Evolutionary conservation across 805 yeast species (phyloP), one percentile per base, ranked within the genome.

Genomic region (Hanseniaspora osmophila): DNA sequence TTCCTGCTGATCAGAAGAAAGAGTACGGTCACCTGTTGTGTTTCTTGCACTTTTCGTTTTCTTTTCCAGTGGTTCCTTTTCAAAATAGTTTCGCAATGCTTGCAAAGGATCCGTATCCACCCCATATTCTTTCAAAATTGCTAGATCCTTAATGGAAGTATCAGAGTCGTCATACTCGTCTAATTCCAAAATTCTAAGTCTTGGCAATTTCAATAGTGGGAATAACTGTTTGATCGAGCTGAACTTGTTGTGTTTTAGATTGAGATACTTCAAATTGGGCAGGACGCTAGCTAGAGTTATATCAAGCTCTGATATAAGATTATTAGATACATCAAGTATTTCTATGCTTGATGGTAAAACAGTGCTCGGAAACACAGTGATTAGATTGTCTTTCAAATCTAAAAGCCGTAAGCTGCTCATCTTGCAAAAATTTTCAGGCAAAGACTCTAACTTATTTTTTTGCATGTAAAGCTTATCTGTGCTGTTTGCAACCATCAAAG

Each of bases 311-410:
- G 59, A 56, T 29, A 84, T 61, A 22, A 57, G 59, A 56, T 84
- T 84, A 33, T 66, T 61, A 17, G 86, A 77, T 17, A 83, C 58
- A 59, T 84, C 90, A 38, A 84, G 60, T 44, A 78, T 77, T 53
- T 80, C 88, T 45, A 84, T 61, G 7, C 67, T 65, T 11, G 58
- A 53, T 1, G 61, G 58, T 3, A 46, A 30, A 35, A 30, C 9
- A 11, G 37, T 16, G 33, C 41, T 40, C 0, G 94, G 87, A 40
- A 84, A 69, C 41, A 62, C 66, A 2, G 65, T 51, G 44, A 84
- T 67, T 40, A 63, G 57, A 57, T 84, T 84, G 48, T 69, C 66
- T 56, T 83, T 82, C 41, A 84, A 60, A 58, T 84, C 90, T 47
- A 84, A 61, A 50, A 77, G 80, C 45, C 74, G 66, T 44, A 83